Percentiles rank a stretch among this genome's conserved stretches.
These are phyloP conservation scores for Aspergillus indologenus DNA, from an alignment of 495 filamentous ascomycete genomes.

Conservation along the genomic window DNA sequence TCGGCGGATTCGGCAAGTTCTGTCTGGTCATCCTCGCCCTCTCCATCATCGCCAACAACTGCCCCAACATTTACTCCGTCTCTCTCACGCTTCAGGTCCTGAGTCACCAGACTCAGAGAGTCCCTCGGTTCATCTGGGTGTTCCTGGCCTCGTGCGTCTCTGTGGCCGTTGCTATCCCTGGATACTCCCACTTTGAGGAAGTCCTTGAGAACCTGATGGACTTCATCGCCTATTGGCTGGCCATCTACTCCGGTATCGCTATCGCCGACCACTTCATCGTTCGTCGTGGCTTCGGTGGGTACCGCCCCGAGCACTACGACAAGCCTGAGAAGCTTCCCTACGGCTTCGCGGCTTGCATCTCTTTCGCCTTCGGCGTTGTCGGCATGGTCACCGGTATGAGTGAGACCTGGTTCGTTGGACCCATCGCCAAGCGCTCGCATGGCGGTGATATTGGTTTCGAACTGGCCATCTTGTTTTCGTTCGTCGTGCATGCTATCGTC, in stretches of 20 bases:
- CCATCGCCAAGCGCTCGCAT: constrained; percentile 64
- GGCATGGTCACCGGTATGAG: constrained; percentile 77
- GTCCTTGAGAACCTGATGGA: constrained; percentile 79
- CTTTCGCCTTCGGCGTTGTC: constrained; percentile 66
- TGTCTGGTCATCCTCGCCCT: constrained; percentile 77
- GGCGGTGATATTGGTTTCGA: constrained; percentile 79
- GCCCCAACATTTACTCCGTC: constrained; percentile 86
- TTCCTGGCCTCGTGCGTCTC: constrained; percentile 65
- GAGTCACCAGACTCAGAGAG: constrained; percentile 56
- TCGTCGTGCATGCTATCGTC: constrained; percentile 29
- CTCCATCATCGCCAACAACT: constrained; percentile 80
- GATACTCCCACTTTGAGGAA: constrained; percentile 67
- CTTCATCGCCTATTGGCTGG: constrained; percentile 78
- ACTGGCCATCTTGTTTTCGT: constrained; percentile 49
- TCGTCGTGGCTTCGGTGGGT: constrained; percentile 62
- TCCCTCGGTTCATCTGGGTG: constrained; percentile 79
- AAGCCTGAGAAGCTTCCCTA: constrained; percentile 59
- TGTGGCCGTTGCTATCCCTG: constrained; percentile 73
- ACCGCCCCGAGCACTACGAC: constrained; percentile 59
- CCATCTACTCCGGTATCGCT: constrained; percentile 74
- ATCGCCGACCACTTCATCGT: constrained; percentile 76
- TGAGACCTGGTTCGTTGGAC: constrained; percentile 71
- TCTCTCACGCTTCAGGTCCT: constrained; percentile 72
- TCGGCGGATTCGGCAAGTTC: constrained; percentile 78
- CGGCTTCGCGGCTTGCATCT: constrained; percentile 65